phyloP scores from a whole-genome alignment of 108 stramenopile genomes.

The Skeletonema tropicum region DNA sequence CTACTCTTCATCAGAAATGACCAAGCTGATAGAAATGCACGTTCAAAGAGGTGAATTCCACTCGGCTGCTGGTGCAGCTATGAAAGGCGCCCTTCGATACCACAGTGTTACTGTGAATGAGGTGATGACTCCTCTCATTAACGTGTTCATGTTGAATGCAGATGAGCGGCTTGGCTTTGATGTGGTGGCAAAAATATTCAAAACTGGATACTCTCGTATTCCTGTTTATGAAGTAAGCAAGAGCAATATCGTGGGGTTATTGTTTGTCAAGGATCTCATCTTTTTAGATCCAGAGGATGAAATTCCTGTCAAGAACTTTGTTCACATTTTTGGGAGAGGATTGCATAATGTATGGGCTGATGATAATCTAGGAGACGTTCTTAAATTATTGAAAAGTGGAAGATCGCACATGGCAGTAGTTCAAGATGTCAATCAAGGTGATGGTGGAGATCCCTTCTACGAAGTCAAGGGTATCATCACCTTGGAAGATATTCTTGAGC shows the following conservation, averaged over 20 bases:
- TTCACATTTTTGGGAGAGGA: constrained; percentile 92
- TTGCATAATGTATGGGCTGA: constrained; percentile 88
- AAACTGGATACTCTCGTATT: constrained; percentile 92
- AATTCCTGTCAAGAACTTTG: constrained; percentile 84
- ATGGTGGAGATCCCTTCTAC: constrained; percentile 85
- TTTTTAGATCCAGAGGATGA: constrained; percentile 98
- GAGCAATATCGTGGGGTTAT: constrained; percentile 93
- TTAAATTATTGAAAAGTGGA: constrained; percentile 88
- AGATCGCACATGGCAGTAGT: constrained; percentile 94
- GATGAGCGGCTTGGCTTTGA: constrained; percentile 91
- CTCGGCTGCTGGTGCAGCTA: constrained; percentile 88
- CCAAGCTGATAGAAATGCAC: constrained; percentile 92
- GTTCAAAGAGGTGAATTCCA: constrained; percentile 83
- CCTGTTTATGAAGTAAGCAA: constrained; percentile 88
- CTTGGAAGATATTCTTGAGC: constrained; percentile 95
- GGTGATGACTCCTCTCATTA: constrained; percentile 93
- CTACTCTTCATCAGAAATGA: constrained; percentile 88
- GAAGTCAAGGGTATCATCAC: constrained; percentile 97
- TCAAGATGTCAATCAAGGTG: constrained; percentile 87
- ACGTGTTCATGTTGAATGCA: constrained; percentile 92
- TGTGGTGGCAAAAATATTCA: constrained; percentile 94
- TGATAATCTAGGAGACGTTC: constrained; percentile 88
- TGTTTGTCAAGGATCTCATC: constrained; percentile 98
- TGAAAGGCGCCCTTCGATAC: constrained; percentile 94
- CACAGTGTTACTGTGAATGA: constrained; percentile 83